Percentiles rank a stretch among this genome's conserved stretches.
Evolutionary conservation across 306 rosid species (phyloP).

Genomic region (Quercus suber): DNA sequence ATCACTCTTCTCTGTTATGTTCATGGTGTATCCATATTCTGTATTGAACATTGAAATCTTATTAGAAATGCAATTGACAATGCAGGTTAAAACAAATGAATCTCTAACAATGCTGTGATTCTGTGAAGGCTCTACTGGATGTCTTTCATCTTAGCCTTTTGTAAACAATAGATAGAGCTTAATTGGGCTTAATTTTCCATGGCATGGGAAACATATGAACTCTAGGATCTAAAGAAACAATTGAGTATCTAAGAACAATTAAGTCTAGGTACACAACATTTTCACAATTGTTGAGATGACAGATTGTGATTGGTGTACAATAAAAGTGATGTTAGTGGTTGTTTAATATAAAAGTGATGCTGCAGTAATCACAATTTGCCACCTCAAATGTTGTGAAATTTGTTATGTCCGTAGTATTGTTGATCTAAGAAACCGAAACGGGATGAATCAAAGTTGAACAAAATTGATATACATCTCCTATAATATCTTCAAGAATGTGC

Average conservation of each 20-base stretch:
- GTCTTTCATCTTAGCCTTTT: neutral
- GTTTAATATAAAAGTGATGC: no score
- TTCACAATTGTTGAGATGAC: no score
- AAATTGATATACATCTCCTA: neutral
- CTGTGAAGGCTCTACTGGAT: neutral
- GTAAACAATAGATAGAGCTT: neutral
- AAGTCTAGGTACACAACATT: no score
- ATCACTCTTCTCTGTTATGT: slow-evolving; percentile 98
- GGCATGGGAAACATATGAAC: no score
- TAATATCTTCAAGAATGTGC: neutral
- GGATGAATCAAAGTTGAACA: neutral
- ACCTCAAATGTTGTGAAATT: no score
- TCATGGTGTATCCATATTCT: slow-evolving; percentile 98
- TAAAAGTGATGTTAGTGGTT: no score
- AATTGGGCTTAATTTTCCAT: neutral
- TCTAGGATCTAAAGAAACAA: neutral
- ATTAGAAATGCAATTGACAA: slow-evolving; percentile 16
- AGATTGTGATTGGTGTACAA: no score
- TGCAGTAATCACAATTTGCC: no score
- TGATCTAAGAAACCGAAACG: neutral
- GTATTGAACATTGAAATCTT: slow-evolving; percentile 24
- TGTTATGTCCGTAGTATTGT: no score
- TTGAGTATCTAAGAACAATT: neutral
- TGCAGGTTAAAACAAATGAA: neutral
- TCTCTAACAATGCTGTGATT: neutral